Base-by-base conservation (phyloP, 148 eudicot species). In the Spergularia marina region DNA sequence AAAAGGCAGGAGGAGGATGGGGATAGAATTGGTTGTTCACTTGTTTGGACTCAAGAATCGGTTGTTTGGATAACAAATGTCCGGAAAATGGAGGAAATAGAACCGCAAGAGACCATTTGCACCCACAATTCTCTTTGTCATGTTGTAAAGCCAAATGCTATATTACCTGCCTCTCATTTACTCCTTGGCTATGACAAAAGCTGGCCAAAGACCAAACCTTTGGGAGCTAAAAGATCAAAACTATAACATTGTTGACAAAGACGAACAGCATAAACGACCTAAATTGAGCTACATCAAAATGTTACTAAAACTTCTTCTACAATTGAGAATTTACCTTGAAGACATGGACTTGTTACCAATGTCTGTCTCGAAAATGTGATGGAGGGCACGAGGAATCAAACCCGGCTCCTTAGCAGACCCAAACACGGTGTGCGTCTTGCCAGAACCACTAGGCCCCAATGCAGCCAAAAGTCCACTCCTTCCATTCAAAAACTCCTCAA, bases 361-460 rank as follows among this genome's bases (percentile, higher is more conserved):
- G 4, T 77, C 23, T n/a, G 57, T 20, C 2, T 72, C 53, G 68
- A 87, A 91, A n/a, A 94, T 89, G 65, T 40, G 84, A 36, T 85
- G 80, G 51, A 94, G 81, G 53, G 92, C 89, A n/a, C 87, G 91
- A 30, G 98, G 93, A 36, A 94, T 84, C 90, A 94, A 78, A 51
- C 98, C 98, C 80, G 98, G 98, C 18, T 89, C 86, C 80, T 96
- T 87, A 8, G 77, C 74, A 56, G 86, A 79, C 65, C 98, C 98
- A 68, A 94, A 91, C 23, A 94, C 86, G 0, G 98, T 91, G 74
- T 94, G 89, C 5, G 98, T 94, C 80, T 94, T 94, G 2, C 98
- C 98, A 2, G 98, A 94, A 34, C 98, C 98, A 86, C 91, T 94
- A 2, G 98, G 97, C 30, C 98, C 98, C 66, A 92, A 58, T 13